These are phyloP conservation scores for Schizophyllum amplum DNA, from an alignment of 1,284 basidiomycete species.

Conservation along the genomic window DNA sequence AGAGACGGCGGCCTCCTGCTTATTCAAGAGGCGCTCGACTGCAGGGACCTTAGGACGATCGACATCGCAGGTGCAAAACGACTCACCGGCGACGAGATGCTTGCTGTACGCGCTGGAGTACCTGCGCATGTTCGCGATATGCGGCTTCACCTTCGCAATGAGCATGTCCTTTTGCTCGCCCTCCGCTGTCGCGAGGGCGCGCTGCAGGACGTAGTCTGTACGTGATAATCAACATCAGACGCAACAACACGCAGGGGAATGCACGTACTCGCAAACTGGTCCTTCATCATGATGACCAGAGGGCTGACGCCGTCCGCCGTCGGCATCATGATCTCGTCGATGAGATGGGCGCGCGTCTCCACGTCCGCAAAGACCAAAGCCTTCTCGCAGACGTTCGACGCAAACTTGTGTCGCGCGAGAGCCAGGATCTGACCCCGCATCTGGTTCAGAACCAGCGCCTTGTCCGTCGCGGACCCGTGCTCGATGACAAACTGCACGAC, in stretches of 20 bases:
- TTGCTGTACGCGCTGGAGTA: slow-evolving; percentile 69
- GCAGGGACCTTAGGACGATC: slow-evolving; percentile 5
- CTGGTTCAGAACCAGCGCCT: slow-evolving; percentile 58
- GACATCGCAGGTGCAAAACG: slow-evolving; percentile 5
- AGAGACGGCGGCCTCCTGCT: slow-evolving; percentile 13
- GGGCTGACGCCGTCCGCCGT: slow-evolving; percentile 53
- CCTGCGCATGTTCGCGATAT: slow-evolving; percentile 63
- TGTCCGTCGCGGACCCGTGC: slow-evolving; percentile 68
- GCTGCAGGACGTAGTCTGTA: slow-evolving; percentile 76
- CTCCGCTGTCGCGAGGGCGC: slow-evolving; percentile 63
- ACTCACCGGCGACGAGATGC: slow-evolving; percentile 72
- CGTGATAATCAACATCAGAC: slow-evolving; percentile 2
- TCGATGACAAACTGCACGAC: slow-evolving; percentile 93
- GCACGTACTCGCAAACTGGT: slow-evolving; percentile 79
- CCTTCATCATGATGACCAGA: slow-evolving; percentile 80
- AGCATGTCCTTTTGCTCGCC: slow-evolving; percentile 64
- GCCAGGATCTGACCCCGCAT: slow-evolving; percentile 75
- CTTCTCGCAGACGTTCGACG: slow-evolving; percentile 96
- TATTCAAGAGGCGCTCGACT: slow-evolving; percentile 68
- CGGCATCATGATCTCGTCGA: slow-evolving; percentile 71
- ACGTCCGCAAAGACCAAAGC: slow-evolving; percentile 65
- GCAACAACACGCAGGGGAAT: slow-evolving; percentile 4
- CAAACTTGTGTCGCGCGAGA: slow-evolving; percentile 90
- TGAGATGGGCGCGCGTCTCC: slow-evolving; percentile 58
- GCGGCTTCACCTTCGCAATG: slow-evolving; percentile 54